phyloP scores from a whole-genome alignment of 2,329 filamentous ascomycete genomes.

The Pseudogymnoascus sp. region DNA sequence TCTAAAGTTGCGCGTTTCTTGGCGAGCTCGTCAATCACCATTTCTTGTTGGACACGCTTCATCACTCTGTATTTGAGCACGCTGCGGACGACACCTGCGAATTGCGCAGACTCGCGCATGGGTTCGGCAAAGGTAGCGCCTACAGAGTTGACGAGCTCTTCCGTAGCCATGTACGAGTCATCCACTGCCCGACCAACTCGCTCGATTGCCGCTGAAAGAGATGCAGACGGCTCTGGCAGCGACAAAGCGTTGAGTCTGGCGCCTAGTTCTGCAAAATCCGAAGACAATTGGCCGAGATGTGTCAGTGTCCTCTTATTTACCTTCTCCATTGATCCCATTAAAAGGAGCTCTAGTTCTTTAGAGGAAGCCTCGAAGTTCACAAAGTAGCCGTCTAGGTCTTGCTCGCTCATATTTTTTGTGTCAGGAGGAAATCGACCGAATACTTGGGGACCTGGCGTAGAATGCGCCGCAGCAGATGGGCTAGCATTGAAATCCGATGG shows the following conservation, averaged over 20 bases:
- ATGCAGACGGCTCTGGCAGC: conserved; percentile 80
- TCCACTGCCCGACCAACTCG: conserved; percentile 90
- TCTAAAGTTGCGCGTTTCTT: conserved; percentile 80
- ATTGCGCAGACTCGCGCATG: conserved; percentile 95
- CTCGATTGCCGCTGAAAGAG: conserved; percentile 86
- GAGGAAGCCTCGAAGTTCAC: conserved; percentile 86
- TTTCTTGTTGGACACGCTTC: conserved; percentile 94
- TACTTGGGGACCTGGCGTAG: conserved; percentile 49
- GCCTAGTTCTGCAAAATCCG: conserved; percentile 85
- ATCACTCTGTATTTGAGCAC: conserved; percentile 84
- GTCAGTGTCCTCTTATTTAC: conserved; percentile 84
- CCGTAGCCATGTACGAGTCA: conserved; percentile 89
- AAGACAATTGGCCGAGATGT: conserved; percentile 73
- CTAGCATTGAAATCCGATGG: conserved; percentile 40
- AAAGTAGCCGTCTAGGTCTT: conserved; percentile 93
- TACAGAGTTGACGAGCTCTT: conserved; percentile 79
- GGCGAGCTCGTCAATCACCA: conserved; percentile 85
- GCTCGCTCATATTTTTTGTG: conserved; percentile 66
- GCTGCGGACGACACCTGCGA: conserved; percentile 83
- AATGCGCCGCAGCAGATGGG: conserved; percentile 45
- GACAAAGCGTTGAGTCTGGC: conserved; percentile 97
- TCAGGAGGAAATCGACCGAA: conserved; percentile 78
- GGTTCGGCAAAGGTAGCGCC: conserved; percentile 93
- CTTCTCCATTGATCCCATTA: conserved; percentile 93
- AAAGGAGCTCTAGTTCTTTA: conserved; percentile 77